Evolutionary conservation across 2,329 filamentous ascomycete genomes (phyloP).

Genomic region (Myrmaecium sp.): DNA sequence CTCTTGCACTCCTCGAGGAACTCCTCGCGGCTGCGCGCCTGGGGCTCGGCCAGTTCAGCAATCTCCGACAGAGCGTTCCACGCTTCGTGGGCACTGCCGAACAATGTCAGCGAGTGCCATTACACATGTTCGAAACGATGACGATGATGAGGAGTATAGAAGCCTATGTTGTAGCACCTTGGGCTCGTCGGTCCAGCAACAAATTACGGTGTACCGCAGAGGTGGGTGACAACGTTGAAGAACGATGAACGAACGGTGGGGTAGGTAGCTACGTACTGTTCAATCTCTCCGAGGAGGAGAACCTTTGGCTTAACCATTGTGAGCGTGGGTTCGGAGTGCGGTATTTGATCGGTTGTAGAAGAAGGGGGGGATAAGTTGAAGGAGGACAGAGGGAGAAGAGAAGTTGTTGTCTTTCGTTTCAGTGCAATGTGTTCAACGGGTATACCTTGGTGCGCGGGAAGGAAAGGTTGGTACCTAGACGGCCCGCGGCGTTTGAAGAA

Average conservation of each 20-base stretch:
- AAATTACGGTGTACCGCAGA: background rate
- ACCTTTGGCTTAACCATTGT: constrained; percentile 37
- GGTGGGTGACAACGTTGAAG: background rate
- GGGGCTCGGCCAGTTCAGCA: constrained; percentile 48
- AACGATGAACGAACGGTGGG: background rate
- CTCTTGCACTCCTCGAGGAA: constrained; percentile 53
- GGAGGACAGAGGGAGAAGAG: too few species aligned
- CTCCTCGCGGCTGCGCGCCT: constrained; percentile 42
- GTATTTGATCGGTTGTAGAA: too few species aligned
- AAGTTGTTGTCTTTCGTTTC: too few species aligned
- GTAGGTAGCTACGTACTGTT: constrained; percentile 35
- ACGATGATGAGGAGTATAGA: constrained; percentile 1
- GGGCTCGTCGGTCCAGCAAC: constrained; percentile 1
- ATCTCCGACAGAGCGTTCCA: constrained; percentile 46
- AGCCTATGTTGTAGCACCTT: background rate
- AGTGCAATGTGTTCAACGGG: too few species aligned
- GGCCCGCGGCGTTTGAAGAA: too few species aligned
- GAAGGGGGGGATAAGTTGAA: too few species aligned
- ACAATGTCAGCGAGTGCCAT: constrained; percentile 5
- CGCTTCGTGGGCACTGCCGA: constrained; percentile 43
- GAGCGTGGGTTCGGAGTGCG: too few species aligned
- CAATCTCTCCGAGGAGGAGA: constrained; percentile 45
- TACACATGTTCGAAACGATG: constrained; percentile 2
- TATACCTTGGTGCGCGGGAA: too few species aligned
- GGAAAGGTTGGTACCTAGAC: too few species aligned